Conservation (phyloP, 1,284 basidiomycete genomes). For the Rhodofomes roseus region DNA sequence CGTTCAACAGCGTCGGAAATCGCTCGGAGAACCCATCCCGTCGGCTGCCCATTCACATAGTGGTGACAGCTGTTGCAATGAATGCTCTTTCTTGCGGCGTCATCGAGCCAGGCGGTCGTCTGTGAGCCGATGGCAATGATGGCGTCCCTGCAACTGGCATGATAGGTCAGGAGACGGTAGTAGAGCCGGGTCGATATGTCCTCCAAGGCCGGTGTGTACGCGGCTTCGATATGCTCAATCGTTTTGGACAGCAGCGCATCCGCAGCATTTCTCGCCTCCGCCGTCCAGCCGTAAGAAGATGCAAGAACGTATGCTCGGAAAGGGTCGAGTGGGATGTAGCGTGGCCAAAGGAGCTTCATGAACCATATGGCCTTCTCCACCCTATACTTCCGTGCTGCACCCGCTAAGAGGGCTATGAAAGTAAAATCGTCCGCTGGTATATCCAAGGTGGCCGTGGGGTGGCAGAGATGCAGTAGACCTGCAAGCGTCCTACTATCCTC, state of each 20-base stretch:
- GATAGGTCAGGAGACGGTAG: background rate
- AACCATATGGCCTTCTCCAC: background rate
- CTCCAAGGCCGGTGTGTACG: background rate
- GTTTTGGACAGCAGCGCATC: background rate
- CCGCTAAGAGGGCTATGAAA: background rate
- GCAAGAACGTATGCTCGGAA: background rate
- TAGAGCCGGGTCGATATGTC: background rate
- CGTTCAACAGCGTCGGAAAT: background rate
- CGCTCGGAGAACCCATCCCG: background rate
- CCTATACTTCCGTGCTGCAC: background rate
- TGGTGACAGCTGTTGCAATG: too few species aligned
- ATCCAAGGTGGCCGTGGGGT: background rate
- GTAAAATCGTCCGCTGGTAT: background rate
- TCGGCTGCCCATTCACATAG: too few species aligned
- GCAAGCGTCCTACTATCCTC: background rate
- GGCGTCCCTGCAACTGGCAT: background rate
- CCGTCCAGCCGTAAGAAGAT: background rate
- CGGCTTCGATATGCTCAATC: background rate
- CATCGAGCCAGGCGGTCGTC: too few species aligned
- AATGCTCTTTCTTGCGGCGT: too few species aligned
- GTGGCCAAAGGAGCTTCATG: background rate
- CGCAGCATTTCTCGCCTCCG: background rate
- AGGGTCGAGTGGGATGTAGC: background rate
- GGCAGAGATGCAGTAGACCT: background rate
- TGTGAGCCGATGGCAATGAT: background rate